Evolutionary conservation across 129 eudicot species (phyloP).

Genomic region (Flaveria sonorensis): DNA sequence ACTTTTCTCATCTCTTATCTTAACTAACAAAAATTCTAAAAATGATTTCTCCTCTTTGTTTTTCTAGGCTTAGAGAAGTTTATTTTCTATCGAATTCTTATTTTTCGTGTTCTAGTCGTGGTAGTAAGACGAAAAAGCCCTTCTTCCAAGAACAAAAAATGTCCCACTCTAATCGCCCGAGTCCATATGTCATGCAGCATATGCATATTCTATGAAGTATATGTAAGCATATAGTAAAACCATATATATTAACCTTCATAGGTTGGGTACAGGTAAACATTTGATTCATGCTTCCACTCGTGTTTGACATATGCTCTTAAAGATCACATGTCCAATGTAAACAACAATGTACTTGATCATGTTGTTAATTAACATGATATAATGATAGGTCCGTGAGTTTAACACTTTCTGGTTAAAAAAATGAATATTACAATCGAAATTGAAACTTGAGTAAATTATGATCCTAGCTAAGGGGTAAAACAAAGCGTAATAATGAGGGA

Average conservation of each 20-base stretch:
- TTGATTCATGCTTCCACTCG: too few species aligned
- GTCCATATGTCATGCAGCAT: not conserved
- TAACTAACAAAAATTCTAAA: slow-evolving; percentile 17
- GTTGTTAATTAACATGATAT: too few species aligned
- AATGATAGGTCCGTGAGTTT: too few species aligned
- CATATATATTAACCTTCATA: not conserved
- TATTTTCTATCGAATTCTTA: not conserved
- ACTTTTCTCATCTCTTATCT: slow-evolving; percentile 16
- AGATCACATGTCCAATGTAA: too few species aligned
- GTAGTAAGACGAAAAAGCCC: not conserved
- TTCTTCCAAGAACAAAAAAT: not conserved
- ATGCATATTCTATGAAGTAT: not conserved
- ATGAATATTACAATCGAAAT: not conserved
- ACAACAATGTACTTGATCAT: too few species aligned
- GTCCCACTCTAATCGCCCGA: too few species aligned
- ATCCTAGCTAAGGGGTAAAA: slow-evolving; percentile 21
- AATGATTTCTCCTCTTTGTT: slow-evolving; percentile 1
- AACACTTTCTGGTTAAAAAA: too few species aligned
- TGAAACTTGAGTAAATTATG: slow-evolving; percentile 8
- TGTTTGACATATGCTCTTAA: too few species aligned
- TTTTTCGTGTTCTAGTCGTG: not conserved
- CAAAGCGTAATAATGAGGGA: slow-evolving; percentile 28
- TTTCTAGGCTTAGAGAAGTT: slow-evolving; percentile 9
- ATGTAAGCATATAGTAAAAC: not conserved
- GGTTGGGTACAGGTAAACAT: too few species aligned